phyloP scores from a whole-genome alignment of 208 protist species.

The Naegleria gruberi region DNA sequence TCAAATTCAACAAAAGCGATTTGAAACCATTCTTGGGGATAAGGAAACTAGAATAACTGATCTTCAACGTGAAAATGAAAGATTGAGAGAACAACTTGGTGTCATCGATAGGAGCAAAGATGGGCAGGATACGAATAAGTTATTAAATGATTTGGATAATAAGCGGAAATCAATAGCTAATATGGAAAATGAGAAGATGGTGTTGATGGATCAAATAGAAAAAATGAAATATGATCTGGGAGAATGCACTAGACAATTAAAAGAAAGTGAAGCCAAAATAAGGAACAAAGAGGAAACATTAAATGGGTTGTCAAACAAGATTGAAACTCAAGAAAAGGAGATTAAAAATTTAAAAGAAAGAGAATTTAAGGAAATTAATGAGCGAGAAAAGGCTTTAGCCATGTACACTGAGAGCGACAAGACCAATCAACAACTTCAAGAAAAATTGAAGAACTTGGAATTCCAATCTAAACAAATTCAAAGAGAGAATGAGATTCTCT shows the following conservation, averaged over 20 bases:
- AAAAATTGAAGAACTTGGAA: neutral
- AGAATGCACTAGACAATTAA: neutral
- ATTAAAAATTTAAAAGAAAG: neutral
- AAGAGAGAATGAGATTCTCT: neutral
- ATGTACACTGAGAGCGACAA: neutral
- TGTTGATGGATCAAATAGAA: neutral
- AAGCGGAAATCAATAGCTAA: neutral
- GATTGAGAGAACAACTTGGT: neutral
- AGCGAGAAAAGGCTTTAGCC: neutral
- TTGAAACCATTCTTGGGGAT: neutral
- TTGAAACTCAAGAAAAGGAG: neutral
- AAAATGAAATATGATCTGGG: neutral
- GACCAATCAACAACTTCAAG: neutral
- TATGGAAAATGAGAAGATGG: neutral
- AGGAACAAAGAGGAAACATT: neutral
- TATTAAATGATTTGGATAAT: neutral
- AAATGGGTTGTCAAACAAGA: neutral
- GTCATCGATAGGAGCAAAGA: neutral
- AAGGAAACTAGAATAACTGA: neutral
- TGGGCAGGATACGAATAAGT: neutral
- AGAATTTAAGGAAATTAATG: neutral
- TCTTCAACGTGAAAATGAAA: neutral
- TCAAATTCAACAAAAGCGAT: neutral
- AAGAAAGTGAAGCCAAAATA: neutral
- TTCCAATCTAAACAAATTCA: neutral